Evolutionary conservation across 1,284 basidiomycete genomes (phyloP).

Genomic region (Prillingera fragicola): DNA sequence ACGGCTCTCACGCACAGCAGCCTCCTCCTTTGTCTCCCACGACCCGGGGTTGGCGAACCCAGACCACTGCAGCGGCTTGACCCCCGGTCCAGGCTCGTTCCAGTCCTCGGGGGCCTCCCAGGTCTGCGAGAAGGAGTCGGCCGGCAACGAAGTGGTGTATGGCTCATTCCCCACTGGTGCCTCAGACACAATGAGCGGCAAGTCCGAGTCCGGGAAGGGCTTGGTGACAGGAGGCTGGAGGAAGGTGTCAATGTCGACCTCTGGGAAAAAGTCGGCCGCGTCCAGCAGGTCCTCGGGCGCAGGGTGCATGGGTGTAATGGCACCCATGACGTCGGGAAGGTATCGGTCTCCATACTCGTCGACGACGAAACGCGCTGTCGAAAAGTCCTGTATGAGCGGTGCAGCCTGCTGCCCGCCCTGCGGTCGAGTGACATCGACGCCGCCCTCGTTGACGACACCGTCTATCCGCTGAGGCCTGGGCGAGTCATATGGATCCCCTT

Average conservation of each 20-base stretch:
- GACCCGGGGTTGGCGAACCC: constrained; percentile 22
- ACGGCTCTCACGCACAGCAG: constrained; percentile 26
- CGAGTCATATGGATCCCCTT: too few species aligned
- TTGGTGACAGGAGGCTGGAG: constrained; percentile 13
- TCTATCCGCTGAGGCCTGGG: too few species aligned
- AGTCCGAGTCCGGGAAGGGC: constrained; percentile 24
- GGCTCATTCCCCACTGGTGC: constrained; percentile 7
- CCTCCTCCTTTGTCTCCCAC: constrained; percentile 30
- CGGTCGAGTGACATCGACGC: too few species aligned
- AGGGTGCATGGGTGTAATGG: constrained; percentile 34
- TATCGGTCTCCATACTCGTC: constrained; percentile 35
- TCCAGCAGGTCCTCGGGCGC: constrained; percentile 22
- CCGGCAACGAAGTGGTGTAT: constrained; percentile 10
- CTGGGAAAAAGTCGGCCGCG: constrained; percentile 28
- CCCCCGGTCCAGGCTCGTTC: constrained; percentile 21
- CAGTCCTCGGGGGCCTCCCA: constrained; percentile 38
- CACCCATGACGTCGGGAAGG: constrained; percentile 12
- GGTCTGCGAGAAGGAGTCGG: constrained; percentile 20
- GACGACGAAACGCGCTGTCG: constrained; percentile 20
- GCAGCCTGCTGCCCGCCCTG: too few species aligned
- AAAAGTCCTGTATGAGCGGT: too few species aligned
- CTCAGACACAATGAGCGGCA: constrained; percentile 30
- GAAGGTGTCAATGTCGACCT: constrained; percentile 26
- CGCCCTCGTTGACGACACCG: too few species aligned
- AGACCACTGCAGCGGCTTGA: constrained; percentile 28